Conservation (phyloP, 768 basidiomycete genomes). For the Kondoa malvinella region DNA sequence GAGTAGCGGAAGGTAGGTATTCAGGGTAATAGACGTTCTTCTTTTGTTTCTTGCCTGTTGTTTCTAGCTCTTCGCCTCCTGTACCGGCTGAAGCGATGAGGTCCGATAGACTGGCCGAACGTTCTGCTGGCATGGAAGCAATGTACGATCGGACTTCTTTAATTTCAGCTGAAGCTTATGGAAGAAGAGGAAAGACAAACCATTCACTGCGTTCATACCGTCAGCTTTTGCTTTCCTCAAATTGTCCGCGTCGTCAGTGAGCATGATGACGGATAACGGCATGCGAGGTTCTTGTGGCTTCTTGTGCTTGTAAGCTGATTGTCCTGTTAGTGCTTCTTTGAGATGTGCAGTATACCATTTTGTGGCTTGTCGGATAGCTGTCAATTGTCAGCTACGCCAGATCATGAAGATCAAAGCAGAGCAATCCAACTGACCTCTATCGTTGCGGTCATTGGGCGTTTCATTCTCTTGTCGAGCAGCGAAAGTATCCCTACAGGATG, state of each 20-base stretch:
- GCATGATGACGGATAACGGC: constrained; percentile 42
- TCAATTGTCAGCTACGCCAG: constrained; percentile 1
- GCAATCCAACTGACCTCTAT: constrained; percentile 48
- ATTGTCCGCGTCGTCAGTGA: constrained; percentile 82
- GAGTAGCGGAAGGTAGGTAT: constrained; percentile 53
- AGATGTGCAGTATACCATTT: constrained; percentile 68
- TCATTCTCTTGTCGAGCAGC: constrained; percentile 56
- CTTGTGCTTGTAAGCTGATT: constrained; percentile 21
- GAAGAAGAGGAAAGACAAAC: constrained; percentile 33
- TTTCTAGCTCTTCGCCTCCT: constrained; percentile 33
- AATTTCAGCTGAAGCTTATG: not conserved
- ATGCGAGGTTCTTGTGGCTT: not conserved
- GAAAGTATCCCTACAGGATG: constrained; percentile 39
- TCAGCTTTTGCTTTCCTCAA: constrained; percentile 53
- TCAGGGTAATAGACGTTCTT: constrained; percentile 35
- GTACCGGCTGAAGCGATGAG: constrained; percentile 50
- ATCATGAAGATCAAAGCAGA: not conserved
- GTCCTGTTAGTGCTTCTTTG: not conserved
- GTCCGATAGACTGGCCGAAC: constrained; percentile 55
- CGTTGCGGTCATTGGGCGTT: constrained; percentile 83
- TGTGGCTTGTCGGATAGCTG: constrained; percentile 74
- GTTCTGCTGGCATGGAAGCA: constrained; percentile 43
- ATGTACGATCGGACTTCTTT: constrained; percentile 61
- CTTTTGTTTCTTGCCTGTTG: constrained; percentile 22
- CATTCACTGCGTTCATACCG: constrained; percentile 47